Evolutionary conservation across 805 yeast species (phyloP).

Genomic region (Candida ulmi): DNA sequence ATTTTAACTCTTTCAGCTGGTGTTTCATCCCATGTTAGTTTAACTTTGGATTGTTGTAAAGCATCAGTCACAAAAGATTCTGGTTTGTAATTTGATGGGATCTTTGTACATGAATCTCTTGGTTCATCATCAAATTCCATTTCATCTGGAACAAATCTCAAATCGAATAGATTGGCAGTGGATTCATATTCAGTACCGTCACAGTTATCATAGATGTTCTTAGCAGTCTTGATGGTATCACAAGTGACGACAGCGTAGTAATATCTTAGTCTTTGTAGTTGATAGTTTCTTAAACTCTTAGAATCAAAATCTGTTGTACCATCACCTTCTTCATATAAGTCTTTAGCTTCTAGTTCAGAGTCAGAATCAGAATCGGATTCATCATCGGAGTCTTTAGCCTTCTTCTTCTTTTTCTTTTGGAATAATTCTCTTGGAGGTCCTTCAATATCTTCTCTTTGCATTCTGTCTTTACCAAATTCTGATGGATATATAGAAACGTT

Average conservation of each 20-base stretch:
- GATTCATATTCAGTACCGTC: conserved; percentile 96
- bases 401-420: conserved; percentile 33
- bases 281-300: conserved; percentile 80
- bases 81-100: conserved; percentile 81
- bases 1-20: conserved; percentile 81
- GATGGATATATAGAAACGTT: conserved; percentile 79
- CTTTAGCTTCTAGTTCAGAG: conserved; percentile 58
- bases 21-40: conserved; percentile 97
- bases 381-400: conserved; percentile 32
- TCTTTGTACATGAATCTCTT: conserved; percentile 61
- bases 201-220: conserved; percentile 73
- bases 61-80: conserved; percentile 86
- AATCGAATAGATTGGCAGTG: conserved; percentile 89
- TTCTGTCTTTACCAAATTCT: conserved; percentile 87
- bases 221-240: conserved; percentile 67
- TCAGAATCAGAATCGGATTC: conserved; percentile 40
- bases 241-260: conserved; percentile 89
- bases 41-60: conserved; percentile 91
- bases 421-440: conserved; percentile 92
- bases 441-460: conserved; percentile 82
- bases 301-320: conserved; percentile 83
- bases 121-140: conserved; percentile 83
- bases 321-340: conserved; percentile 72
- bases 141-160: conserved; percentile 89
- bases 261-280: conserved; percentile 86